Base-by-base conservation (phyloP, 495 filamentous ascomycete genomes). In the Sordaria brevicollis region DNA sequence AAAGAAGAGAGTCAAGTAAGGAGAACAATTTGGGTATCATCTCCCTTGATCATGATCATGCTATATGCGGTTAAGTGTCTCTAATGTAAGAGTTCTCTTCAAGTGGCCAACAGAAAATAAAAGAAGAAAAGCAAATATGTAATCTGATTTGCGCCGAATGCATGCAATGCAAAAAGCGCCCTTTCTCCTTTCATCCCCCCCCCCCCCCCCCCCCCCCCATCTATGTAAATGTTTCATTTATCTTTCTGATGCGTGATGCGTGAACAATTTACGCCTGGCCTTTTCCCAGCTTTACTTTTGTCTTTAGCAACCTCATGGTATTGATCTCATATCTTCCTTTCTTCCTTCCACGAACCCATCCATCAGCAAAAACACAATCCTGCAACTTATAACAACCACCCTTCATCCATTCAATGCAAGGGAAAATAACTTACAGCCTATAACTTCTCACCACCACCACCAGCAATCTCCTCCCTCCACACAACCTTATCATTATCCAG, bases 1-100 rank as follows among this genome's bases (percentile, higher is more conserved):
- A 21, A 75, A 75, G 65, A 73, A 69, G 31, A 72, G 70, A 37
- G 69, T 54, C 10, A 72, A 69, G 65, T 75, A 77, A 67, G 71
- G 65, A n/a, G 37, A 35, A 4, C 66, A 29, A 9, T 37, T 67
- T 3, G 74, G 76, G 39, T 73, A 62, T 62, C 49, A 31, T 31
- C 49, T 29, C 11, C 33, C 25, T 31, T 31, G n/a, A n/a, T n/a
- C 35, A 10, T 36, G 25, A 13, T 62, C 25, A 62, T 33, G 49
- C 25, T 31, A 62, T 57, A 6, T 31, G 25, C 33, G 49, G 25
- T 62, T 3, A 15, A 6, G 25, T 31, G n/a, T n/a, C n/a, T n/a
- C n/a, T n/a, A n/a, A n/a, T n/a, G n/a, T n/a, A n/a, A n/a, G n/a
- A 62, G 0, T 21, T 62, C 49, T 62, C 25, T 62, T 3, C 11